Evolutionary conservation across 2,329 filamentous ascomycete species (phyloP), one percentile per base, ranked within the genome.

Genomic region (Epichloe sp.): DNA sequence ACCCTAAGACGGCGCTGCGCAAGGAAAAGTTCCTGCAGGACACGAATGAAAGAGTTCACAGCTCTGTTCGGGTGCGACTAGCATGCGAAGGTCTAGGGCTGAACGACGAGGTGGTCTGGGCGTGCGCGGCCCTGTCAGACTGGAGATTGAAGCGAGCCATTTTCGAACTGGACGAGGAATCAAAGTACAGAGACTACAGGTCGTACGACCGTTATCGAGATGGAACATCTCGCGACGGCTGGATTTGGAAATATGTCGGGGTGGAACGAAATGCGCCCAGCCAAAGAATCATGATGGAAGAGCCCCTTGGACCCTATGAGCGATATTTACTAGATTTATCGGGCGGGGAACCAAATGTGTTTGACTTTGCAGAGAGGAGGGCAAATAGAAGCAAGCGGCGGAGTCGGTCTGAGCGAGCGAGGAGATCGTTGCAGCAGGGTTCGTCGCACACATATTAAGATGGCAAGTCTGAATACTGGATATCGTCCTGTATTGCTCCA

Each of bases 11-110:
- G 1, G 68, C 70, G 8, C 59, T 58, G 12, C 58, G 62, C 35
- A 62, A 63, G 41, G 55, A 59, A 1, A 62, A 63, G 8, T 76
- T 70, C 52, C 68, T 80, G 26, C 59, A 70, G 48, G 69, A 75
- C 53, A 80, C 77, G 10, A 76, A 78, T 56, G 77, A 80, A 61
- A 69, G 72, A 8, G 70, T 79, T 36, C 77, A 80, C 59, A 71
- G 72, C 54, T 76, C 73, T 2, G 77, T 77, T 1, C 70, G 77
- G 1, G 67, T 77, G n/a, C 71, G 76, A 3, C 68, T 79, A 14
- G 72, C 72, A 2, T 73, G 72, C 53, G 60, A 69, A 48, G 77
- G 76, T 2, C 67, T 76, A 3, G 74, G 70, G 0, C 64, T 74
- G 35, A 70, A 79, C 54, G 76, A 79, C 57, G 60, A 63, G 23